Evolutionary conservation across 805 yeast species (phyloP), one percentile per base, ranked within the genome.

Genomic region (Saccharomycopsis fibuligera): DNA sequence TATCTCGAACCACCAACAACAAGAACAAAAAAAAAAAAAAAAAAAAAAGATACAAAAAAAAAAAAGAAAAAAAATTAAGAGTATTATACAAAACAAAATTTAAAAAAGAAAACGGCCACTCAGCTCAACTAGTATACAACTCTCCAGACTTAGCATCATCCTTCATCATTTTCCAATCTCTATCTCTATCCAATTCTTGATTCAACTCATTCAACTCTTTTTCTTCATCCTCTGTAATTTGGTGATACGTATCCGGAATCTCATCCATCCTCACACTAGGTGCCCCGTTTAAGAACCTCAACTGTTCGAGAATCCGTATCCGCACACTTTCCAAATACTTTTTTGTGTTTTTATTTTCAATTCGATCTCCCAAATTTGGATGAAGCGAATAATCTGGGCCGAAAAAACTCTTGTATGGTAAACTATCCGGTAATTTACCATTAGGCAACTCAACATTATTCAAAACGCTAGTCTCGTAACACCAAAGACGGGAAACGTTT

Each of bases 401-500:
- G 69, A 86, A 89, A 74, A 86, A 83, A 51, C 80, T 78, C 60
- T 83, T 77, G 51, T 87, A 86, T 2, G 96, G 96, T 47, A 87
- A 65, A 31, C 70, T 72, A 31, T 76, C 76, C 0, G 96, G 96
- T 56, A 78, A 67, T 45, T 69, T 64, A 29, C 72, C 75, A 54
- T 75, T 72, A 5, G 51, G 48, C 51, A 86, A 72, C 55, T 82
- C 71, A 5, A 67, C 83, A 59, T 85, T 86, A 48, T 81, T 85
- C 57, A 86, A 68, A 23, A 86, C 71, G 35, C 90, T 81, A 1
- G 98, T 91, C 66, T 91, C 99, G 64, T 84, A 89, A 58, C 96
- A 84, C 99, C 99, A 91, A 29, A 95, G 75, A 57, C 98, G 73
- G 35, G 95, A 83, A 12, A 91, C 99, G 61, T 91, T 91, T 60